Evolutionary conservation across 345 rosid species (phyloP), one percentile per base, ranked within the genome.

Genomic region (Raphanus sativus): DNA sequence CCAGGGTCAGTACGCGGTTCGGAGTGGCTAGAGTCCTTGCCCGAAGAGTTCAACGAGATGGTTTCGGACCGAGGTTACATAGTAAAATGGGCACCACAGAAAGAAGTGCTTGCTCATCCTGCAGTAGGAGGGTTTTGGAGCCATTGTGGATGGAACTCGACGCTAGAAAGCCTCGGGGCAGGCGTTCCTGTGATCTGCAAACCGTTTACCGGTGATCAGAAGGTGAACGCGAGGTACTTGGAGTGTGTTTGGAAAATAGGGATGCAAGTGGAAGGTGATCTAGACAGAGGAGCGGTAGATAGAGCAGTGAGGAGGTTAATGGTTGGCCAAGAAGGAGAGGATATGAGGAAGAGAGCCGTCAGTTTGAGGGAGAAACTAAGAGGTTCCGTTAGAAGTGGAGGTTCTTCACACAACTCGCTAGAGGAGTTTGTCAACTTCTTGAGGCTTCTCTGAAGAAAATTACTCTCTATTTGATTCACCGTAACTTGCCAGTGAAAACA

Each of bases 71-170:
- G 73, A 68, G 84, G 86, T 1, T 66, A 52, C 48, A 66, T 77
- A 3, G 79, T 74, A 17, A 70, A 70, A 74, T 81, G 84, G 77
- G 80, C 79, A 4, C 82, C 79, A 6, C 84, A 82, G 16, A 78
- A 38, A 56, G 32, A 81, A 50, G 76, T 78, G 21, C 55, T 84
- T 2, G 71, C 84, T 25, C 88, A 86, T 70, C 59, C 52, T 0
- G 84, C 87, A 1, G 77, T 84, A 11, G 83, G 80, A 42, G 85
- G 77, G 9, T 84, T 88, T 69, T 83, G 83, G 87, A 85, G 78
- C 45, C 86, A 85, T 3, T 83, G 81, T 30, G 91, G 91, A 59
- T 85, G 87, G 87, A 85, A 88, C 75, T 85, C 87, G 2, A 85
- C 83, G 0, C 40, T 88, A 25, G 90, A 86, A 12, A 84, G 86